A percentile compares a stretch with the other conserved stretches of the same genome.
Conservation (phyloP, 768 basidiomycete species). For the Cystofilobasidium capitatum region DNA sequence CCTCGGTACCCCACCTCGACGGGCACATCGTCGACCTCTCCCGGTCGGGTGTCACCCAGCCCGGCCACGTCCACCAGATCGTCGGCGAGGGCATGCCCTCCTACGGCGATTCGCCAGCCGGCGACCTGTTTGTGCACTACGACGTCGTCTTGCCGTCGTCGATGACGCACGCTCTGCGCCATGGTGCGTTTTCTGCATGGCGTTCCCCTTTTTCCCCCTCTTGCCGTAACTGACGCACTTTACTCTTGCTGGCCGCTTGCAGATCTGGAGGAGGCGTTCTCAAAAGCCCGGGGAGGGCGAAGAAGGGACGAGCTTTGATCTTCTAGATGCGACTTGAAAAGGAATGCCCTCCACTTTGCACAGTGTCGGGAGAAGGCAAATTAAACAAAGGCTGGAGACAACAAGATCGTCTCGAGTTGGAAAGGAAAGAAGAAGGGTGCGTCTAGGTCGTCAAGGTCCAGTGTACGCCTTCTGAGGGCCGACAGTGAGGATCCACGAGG, state of each 20-base stretch:
- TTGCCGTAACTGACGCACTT: not conserved
- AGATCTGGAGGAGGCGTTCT: conserved; percentile 23
- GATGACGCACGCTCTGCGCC: conserved; percentile 56
- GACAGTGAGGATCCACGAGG: not conserved
- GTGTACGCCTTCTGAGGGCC: not conserved
- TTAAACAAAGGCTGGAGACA: not conserved
- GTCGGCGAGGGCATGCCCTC: conserved; percentile 62
- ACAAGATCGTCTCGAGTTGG: not conserved
- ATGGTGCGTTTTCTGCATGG: conserved; percentile 46
- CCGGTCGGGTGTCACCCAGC: conserved; percentile 78
- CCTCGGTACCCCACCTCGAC: conserved; percentile 83
- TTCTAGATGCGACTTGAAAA: not conserved
- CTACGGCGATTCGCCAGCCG: conserved; percentile 41
- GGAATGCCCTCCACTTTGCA: not conserved
- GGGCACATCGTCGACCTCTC: conserved; percentile 64
- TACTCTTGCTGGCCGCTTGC: not conserved
- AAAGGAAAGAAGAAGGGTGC: not conserved
- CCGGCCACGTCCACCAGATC: conserved; percentile 76
- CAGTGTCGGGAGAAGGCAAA: no score
- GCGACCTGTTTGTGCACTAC: conserved; percentile 87
- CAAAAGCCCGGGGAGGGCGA: conserved; percentile 15
- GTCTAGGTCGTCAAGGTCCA: no score
- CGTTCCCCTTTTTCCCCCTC: not conserved
- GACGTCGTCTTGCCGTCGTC: conserved; percentile 76
- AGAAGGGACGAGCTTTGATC: conserved; percentile 22